A percentile compares a stretch with the other conserved stretches of the same genome.
Conservation (phyloP, 768 basidiomycete genomes). For the Pisolithus sp. region DNA sequence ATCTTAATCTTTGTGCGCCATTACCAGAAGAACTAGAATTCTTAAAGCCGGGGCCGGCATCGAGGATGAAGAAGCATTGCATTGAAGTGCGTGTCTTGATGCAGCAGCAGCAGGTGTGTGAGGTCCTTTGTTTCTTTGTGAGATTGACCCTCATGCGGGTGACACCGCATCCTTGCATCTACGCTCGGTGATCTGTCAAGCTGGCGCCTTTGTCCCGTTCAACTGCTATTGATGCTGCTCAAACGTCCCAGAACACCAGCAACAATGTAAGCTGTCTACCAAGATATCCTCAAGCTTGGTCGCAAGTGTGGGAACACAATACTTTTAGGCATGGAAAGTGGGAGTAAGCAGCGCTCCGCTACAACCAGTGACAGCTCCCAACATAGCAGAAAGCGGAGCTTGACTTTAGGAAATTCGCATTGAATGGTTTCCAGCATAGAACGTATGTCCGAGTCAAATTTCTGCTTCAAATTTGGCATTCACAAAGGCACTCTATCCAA, state of each 20-base stretch:
- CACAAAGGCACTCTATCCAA: neutral
- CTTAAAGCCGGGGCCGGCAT: constrained; percentile 22
- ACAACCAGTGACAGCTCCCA: too few species aligned
- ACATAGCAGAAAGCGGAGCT: too few species aligned
- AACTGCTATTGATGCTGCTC: neutral
- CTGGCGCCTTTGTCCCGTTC: neutral
- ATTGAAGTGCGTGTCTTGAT: constrained; percentile 20
- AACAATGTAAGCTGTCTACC: neutral
- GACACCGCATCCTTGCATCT: constrained; percentile 23
- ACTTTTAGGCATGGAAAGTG: constrained; percentile 31
- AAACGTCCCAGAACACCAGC: neutral
- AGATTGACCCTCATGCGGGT: neutral
- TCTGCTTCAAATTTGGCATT: neutral
- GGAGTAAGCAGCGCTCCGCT: too few species aligned
- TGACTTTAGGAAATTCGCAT: constrained; percentile 31
- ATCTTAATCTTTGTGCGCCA: constrained; percentile 1
- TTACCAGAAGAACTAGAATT: constrained; percentile 2
- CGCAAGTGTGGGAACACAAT: constrained; percentile 28
- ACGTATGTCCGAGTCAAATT: constrained; percentile 24
- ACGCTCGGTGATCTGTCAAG: constrained; percentile 14
- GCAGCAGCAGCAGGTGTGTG: constrained; percentile 22
- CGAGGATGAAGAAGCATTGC: constrained; percentile 16
- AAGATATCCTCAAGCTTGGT: constrained; percentile 13
- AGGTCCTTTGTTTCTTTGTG: constrained; percentile 6
- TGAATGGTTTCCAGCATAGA: constrained; percentile 32